Conservation (phyloP, 768 basidiomycete genomes). For the Holtermannia corniformis region DNA sequence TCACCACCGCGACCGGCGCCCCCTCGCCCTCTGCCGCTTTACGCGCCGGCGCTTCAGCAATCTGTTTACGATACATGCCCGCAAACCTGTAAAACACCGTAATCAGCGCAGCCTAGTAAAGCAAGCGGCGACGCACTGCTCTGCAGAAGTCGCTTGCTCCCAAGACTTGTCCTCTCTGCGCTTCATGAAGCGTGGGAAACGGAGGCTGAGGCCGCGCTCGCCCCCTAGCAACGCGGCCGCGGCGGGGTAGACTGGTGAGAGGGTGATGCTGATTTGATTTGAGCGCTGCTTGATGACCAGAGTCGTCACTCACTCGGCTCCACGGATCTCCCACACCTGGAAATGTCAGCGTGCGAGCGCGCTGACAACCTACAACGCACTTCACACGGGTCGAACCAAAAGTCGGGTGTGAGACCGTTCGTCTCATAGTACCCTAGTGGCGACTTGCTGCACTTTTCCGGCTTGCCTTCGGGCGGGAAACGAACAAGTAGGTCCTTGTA, state of each 20-base stretch:
- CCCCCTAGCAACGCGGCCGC: conserved; percentile 56
- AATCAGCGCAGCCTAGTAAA: background rate
- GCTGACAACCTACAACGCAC: conserved; percentile 45
- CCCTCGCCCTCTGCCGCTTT: conserved; percentile 35
- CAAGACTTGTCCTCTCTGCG: conserved; percentile 62
- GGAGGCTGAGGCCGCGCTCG: conserved; percentile 63
- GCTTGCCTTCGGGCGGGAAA: conserved; percentile 52
- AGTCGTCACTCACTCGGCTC: conserved; percentile 44
- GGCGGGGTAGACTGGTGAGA: conserved; percentile 76
- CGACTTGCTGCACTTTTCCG: conserved; percentile 53
- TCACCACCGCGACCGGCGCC: conserved; percentile 29
- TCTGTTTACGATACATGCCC: conserved; percentile 58
- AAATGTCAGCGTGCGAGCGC: conserved; percentile 32
- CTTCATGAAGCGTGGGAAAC: conserved; percentile 79
- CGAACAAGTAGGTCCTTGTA: conserved; percentile 54
- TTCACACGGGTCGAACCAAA: conserved; percentile 44
- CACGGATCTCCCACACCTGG: conserved; percentile 81
- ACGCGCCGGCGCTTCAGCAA: conserved; percentile 24
- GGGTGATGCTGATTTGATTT: conserved; percentile 49
- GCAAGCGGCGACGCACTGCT: conserved; percentile 42
- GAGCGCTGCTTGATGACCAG: background rate
- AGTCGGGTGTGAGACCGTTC: conserved; percentile 38
- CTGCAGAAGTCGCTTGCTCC: conserved; percentile 62
- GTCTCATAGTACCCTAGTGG: conserved; percentile 29
- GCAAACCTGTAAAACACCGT: conserved; percentile 43